Evolutionary conservation across 495 filamentous ascomycete species (phyloP), one percentile per base, ranked within the genome.

Genomic region (Podospora comata): DNA sequence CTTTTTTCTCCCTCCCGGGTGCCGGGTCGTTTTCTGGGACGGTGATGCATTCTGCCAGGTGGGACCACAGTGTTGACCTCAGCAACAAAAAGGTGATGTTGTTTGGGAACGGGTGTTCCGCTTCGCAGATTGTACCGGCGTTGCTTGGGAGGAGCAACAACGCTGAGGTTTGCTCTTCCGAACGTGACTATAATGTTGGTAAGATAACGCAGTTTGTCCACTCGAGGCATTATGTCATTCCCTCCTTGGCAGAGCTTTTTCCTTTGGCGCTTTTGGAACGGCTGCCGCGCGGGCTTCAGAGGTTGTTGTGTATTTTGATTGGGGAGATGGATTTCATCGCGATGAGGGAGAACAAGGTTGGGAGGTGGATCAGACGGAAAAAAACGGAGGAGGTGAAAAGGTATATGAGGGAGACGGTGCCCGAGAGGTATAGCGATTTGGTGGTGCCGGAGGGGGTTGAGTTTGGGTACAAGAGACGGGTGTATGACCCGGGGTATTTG

Each of bases 91-190:
- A 84, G 56, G 82, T 90, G 6, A 78, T 88, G 54, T 78, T 90
- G 23, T 73, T 90, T 62, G 88, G 88, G 4, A 87, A 87, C 13
- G 88, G 88, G 11, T 90, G 87, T 73, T 85, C 73, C 30, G 81
- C 78, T 3, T 74, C 80, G 16, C 81, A 84, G 68, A 75, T 84
- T 7, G 80, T 84, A 28, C 81, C 81, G 4, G 60, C 58, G 16
- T 73, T 83, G 4, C 39, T 48, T 3, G 15, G 15, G 6, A 5
- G 9, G 9, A 11, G 1, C 15, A 13, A 11, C 39, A 48, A 48
- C 39, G 6, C 39, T 13, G 39, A 48, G 7, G 39, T 48, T 48
- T 48, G 5, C 30, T 48, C 39, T 2, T 48, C 9, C 7, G 9
- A 2, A 5, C 39, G 39, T 16, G 5, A 11, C 23, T 11, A 48